Evolutionary conservation across 2,329 filamentous ascomycete species (phyloP), one percentile per base, ranked within the genome.

Genomic region (Xylaria polymorpha): DNA sequence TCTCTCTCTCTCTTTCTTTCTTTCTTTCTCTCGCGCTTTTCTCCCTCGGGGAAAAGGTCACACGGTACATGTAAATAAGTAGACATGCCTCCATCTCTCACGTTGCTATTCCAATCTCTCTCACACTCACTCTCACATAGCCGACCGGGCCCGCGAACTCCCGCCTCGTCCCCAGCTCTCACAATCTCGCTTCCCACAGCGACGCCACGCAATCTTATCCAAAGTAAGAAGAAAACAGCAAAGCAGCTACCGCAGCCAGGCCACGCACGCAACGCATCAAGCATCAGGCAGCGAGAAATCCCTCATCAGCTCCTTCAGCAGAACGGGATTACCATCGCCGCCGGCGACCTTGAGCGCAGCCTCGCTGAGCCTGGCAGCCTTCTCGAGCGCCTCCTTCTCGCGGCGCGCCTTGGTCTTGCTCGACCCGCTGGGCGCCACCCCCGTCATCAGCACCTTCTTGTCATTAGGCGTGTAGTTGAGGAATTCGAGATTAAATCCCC

Each of bases 381-480:
- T 90, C 77, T 98, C 95, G 62, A 87, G 85, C 1, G 93, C 93
- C 82, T 98, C 95, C 79, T 93, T 92, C 80, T 98, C 95, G 60
- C 96, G 84, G 64, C 94, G 84, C n/a, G 94, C 94, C 79, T 98
- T 98, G 9, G 96, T 98, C 87, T 98, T 98, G 73, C 89, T 92
- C 74, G 91, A 94, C 10, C 96, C 96, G 72, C 91, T 94, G 0
- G 95, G 95, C 55, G 96, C 96, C 14, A 99, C 96, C 5, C 94
- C 95, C 8, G 89, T 93, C 80, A 99, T 88, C 51, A 99, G 90
- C 77, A 92, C 88, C 15, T 87, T 84, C 75, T 90, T 91, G 79
- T 99, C 94, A 59, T 86, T 85, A 0, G 94, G 91, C 0, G 94
- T 98, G 81, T 92, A 97, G 80, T 98, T 98, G 72, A 97, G 93